phyloP scores from a whole-genome alignment of 208 protist genomes.

The Jaenimonas drosophilae region DNA sequence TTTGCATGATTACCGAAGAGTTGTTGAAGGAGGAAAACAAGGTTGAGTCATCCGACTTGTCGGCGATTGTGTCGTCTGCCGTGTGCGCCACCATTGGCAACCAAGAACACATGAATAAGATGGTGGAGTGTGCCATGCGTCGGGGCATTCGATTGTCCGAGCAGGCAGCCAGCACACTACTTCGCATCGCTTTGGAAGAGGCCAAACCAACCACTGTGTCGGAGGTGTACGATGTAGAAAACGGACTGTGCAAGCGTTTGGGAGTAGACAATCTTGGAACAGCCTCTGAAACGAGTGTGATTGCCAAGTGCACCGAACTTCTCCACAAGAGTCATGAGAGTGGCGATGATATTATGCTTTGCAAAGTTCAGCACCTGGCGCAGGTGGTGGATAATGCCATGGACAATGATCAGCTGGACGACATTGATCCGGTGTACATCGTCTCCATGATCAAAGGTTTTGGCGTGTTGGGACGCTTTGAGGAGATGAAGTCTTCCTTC shows the following conservation, averaged over 20 bases:
- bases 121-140: conserved; percentile 23
- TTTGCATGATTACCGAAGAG: conserved; percentile 21
- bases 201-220: conserved; percentile 13
- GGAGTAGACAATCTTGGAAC: conserved; percentile 35
- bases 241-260: conserved; percentile 28
- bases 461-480: conserved; percentile 65
- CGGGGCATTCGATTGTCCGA: conserved; percentile 28
- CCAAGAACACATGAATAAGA: conserved; percentile 4
- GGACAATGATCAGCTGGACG: conserved; percentile 41
- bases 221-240: conserved; percentile 58
- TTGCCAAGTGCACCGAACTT: conserved; percentile 69
- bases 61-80: no score
- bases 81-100: no score
- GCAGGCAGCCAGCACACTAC: conserved; percentile 34
- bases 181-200: conserved; percentile 7
- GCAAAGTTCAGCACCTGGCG: conserved; percentile 66
- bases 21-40: no score
- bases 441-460: conserved; percentile 74
- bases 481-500: conserved; percentile 70
- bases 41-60: no score
- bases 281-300: conserved; percentile 56
- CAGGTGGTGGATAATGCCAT: conserved; percentile 46
- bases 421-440: conserved; percentile 50
- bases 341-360: conserved; percentile 68
- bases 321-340: conserved; percentile 30